phyloP scores from a whole-genome alignment of 75 land plant species.

The Cryptomeria japonica region DNA sequence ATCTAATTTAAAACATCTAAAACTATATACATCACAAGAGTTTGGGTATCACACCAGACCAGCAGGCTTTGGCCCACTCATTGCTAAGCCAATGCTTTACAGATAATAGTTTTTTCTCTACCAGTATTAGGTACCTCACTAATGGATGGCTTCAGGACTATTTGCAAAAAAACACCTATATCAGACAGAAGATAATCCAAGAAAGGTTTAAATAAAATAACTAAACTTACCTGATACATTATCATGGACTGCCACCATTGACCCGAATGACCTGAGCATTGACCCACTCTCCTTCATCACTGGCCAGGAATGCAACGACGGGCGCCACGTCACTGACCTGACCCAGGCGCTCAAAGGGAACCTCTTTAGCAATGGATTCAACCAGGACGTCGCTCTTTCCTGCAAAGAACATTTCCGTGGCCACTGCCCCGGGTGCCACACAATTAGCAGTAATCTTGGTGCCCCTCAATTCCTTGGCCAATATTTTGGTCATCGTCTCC shows the following conservation, averaged over 20 bases:
- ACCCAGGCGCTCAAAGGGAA: conserved; percentile 44
- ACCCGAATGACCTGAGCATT: conserved; percentile 45
- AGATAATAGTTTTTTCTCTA: too few species aligned
- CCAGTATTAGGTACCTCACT: too few species aligned
- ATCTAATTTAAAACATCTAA: too few species aligned
- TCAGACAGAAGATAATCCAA: too few species aligned
- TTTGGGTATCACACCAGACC: too few species aligned
- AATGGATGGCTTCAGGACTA: too few species aligned
- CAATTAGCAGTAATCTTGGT: conserved; percentile 44
- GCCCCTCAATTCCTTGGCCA: conserved; percentile 47
- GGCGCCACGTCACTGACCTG: conserved; percentile 29
- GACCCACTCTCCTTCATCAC: conserved; percentile 46
- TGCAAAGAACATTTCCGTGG: conserved; percentile 39
- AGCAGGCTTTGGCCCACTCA: too few species aligned
- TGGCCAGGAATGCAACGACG: conserved; percentile 32
- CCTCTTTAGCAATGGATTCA: not conserved
- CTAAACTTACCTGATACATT: too few species aligned
- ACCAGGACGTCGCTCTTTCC: conserved; percentile 34
- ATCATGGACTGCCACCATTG: conserved; percentile 11
- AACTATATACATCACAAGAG: too few species aligned
- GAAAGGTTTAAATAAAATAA: too few species aligned
- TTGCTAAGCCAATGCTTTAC: too few species aligned
- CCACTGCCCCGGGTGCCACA: conserved; percentile 52
- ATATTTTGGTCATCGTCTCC: conserved; percentile 38
- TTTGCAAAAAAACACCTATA: too few species aligned